Evolutionary conservation across 1,139 yeast species (phyloP).

Genomic region (Geotrichum citri-aurantii): DNA sequence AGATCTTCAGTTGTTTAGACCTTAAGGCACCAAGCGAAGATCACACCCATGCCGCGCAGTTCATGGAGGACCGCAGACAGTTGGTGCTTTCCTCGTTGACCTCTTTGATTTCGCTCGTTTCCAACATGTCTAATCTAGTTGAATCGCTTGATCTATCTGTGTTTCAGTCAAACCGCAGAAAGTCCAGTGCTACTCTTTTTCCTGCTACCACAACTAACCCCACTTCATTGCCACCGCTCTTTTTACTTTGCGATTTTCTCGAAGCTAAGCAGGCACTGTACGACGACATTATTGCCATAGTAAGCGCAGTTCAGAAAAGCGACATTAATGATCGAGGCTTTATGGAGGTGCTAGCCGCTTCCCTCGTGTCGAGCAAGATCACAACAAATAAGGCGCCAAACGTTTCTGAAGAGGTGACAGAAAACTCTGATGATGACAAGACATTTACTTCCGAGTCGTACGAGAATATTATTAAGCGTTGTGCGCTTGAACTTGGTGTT

Average conservation of each 20-base stretch:
- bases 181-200: conserved; percentile 8
- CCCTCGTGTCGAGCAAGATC: conserved; percentile 20
- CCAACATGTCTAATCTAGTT: conserved; percentile 25
- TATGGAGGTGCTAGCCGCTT: conserved; percentile 24
- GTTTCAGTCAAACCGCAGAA: conserved; percentile 25
- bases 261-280: conserved; percentile 71
- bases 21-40: conserved; percentile 6
- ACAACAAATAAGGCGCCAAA: not conserved
- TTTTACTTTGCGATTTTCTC: conserved; percentile 66
- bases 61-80: conserved; percentile 22
- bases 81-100: conserved; percentile 24
- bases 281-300: conserved; percentile 52
- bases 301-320: conserved; percentile 64
- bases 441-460: not conserved
- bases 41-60: not conserved
- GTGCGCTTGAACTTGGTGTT: conserved; percentile 19
- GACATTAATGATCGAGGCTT: conserved; percentile 58
- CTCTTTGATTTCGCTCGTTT: conserved; percentile 22
- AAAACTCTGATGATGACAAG: not conserved
- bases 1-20: conserved; percentile 16
- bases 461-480: conserved; percentile 15
- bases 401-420: not conserved
- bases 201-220: not conserved
- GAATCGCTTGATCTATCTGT: conserved; percentile 31
- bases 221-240: conserved; percentile 40